Conservation (phyloP, 1,139 yeast genomes). For the Candida dubliniensis region DNA sequence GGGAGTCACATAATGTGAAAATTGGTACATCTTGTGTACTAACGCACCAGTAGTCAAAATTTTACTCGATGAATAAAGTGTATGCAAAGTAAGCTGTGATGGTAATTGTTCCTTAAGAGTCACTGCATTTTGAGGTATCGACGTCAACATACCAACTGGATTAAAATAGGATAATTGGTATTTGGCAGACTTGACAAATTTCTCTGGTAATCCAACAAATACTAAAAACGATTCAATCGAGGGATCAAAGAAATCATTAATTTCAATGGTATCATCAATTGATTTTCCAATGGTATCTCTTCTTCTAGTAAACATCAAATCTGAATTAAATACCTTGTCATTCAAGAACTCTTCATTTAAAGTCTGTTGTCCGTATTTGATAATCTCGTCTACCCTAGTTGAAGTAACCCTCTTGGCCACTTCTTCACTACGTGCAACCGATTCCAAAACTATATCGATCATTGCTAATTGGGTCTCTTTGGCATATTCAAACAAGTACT, state of each 20-base stretch:
- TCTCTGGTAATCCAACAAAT: constrained; percentile 45
- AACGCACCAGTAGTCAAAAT: constrained; percentile 46
- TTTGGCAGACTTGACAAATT: constrained; percentile 27
- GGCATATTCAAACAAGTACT: constrained; percentile 71
- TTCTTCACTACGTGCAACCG: constrained; percentile 67
- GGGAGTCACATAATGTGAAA: constrained; percentile 31
- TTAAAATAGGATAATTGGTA: constrained; percentile 34
- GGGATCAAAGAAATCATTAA: constrained; percentile 78
- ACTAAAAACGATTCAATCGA: constrained; percentile 55
- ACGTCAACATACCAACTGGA: constrained; percentile 35
- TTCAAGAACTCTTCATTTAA: constrained; percentile 60
- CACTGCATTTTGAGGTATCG: constrained; percentile 32
- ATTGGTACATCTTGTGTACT: constrained; percentile 30
- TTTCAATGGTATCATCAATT: constrained; percentile 57
- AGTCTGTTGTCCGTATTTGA: constrained; percentile 57
- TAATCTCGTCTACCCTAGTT: constrained; percentile 60
- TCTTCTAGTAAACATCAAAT: constrained; percentile 79
- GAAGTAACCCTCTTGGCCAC: constrained; percentile 64
- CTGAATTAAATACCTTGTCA: constrained; percentile 70
- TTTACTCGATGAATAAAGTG: constrained; percentile 47
- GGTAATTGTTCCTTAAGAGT: constrained; percentile 38
- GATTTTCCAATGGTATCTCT: constrained; percentile 63
- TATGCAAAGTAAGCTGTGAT: constrained; percentile 41
- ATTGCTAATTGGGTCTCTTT: constrained; percentile 66
- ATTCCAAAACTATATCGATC: constrained; percentile 59